Percentiles rank a stretch among this genome's conserved stretches.
phyloP scores from a whole-genome alignment of 2,329 filamentous ascomycete genomes.

The Bipolaris cookei region DNA sequence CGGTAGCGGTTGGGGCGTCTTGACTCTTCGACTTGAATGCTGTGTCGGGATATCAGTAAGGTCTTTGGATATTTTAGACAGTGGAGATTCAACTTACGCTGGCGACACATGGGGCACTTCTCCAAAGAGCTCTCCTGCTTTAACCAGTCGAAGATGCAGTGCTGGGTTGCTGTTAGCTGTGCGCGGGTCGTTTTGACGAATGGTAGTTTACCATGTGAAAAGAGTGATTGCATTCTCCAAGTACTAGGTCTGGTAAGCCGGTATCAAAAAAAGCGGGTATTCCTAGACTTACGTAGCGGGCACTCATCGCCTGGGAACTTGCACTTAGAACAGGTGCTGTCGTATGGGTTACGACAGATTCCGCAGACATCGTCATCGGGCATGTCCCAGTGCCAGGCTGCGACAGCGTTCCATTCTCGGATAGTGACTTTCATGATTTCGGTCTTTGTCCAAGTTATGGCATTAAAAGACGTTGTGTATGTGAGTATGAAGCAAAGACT shows the following conservation, averaged over 20 bases:
- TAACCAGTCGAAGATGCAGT: constrained; percentile 96
- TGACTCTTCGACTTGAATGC: constrained; percentile 51
- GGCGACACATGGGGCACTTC: constrained; percentile 96
- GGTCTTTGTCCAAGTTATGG: not conserved
- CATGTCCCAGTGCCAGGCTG: constrained; percentile 97
- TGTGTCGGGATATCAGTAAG: constrained; percentile 26
- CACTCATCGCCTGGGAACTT: constrained; percentile 98
- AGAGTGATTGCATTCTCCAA: constrained; percentile 94
- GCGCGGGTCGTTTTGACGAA: not conserved
- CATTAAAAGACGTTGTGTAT: constrained; percentile 4
- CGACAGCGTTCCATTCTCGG: constrained; percentile 90
- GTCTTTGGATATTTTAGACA: not conserved
- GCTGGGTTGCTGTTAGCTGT: constrained; percentile 59
- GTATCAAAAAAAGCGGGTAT: not conserved
- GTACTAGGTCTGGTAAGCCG: constrained; percentile 63
- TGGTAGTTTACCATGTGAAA: constrained; percentile 81
- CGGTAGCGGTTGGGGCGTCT: constrained; percentile 32
- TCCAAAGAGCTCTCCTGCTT: constrained; percentile 92
- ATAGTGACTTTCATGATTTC: constrained; percentile 89
- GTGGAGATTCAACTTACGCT: constrained; percentile 65
- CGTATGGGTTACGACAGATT: constrained; percentile 97
- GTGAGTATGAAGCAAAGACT: constrained; percentile 32
- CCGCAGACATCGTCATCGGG: constrained; percentile 97
- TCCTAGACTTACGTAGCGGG: constrained; percentile 72
- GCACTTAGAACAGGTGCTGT: constrained; percentile 96